Conservation (phyloP, 2,329 filamentous ascomycete genomes). For the Colletotrichum liaoningense region DNA sequence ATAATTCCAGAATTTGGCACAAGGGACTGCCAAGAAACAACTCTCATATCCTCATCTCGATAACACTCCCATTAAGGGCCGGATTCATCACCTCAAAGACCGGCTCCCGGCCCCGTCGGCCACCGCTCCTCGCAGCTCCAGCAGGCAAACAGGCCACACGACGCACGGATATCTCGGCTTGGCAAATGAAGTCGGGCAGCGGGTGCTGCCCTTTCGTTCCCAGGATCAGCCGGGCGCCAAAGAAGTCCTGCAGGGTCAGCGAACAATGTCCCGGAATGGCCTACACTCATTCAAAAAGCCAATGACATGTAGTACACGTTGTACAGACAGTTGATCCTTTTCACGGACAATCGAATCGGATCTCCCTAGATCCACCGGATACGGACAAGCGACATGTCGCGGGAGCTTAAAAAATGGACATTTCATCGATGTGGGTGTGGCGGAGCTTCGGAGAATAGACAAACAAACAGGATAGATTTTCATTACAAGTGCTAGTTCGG, state of each 20-base stretch:
- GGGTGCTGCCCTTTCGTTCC: no score
- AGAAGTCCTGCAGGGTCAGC: neutral
- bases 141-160: neutral
- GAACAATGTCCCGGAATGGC: neutral
- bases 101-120: slow-evolving; percentile 7
- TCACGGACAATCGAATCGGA: neutral
- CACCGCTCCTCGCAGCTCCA: neutral
- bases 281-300: neutral
- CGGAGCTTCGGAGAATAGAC: neutral
- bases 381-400: neutral
- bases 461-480: slow-evolving; percentile 7
- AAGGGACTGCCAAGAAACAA: neutral
- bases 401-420: neutral
- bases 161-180: slow-evolving; percentile 21
- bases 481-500: slow-evolving; percentile 24
- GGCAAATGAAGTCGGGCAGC: neutral
- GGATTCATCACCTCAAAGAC: neutral
- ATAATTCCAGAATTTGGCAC: neutral
- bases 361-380: neutral
- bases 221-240: neutral
- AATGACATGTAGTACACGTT: neutral
- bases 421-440: neutral
- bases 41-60: neutral
- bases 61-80: neutral
- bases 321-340: neutral